These are phyloP conservation scores for Suhomyces faveliae DNA, from an alignment of 805 yeast genomes.

Conservation along the genomic window DNA sequence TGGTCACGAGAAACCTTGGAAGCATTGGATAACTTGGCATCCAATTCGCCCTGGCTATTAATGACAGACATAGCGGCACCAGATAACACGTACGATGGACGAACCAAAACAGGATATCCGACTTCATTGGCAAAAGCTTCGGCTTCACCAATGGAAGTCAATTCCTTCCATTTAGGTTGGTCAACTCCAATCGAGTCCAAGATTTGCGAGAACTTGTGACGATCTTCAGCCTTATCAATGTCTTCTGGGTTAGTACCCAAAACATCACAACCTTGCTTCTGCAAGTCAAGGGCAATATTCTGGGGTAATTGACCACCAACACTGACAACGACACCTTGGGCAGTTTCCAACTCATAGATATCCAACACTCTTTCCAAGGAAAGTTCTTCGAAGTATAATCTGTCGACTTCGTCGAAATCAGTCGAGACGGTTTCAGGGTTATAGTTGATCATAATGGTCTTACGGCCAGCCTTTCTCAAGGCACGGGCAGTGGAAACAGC, in stretches of 20 bases:
- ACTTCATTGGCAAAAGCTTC: conserved; percentile 80
- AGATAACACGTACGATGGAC: conserved; percentile 95
- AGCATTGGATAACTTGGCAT: conserved; percentile 78
- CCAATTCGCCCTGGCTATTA: conserved; percentile 73
- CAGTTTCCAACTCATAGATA: conserved; percentile 87
- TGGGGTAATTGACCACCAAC: conserved; percentile 99
- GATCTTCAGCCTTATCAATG: conserved; percentile 96
- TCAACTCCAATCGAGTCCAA: conserved; percentile 90
- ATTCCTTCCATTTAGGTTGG: conserved; percentile 98
- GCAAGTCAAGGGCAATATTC: conserved; percentile 86
- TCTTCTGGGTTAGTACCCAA: conserved; percentile 93
- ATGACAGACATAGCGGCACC: conserved; percentile 99
- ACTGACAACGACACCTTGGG: conserved; percentile 90
- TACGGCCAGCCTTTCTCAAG: conserved; percentile 79
- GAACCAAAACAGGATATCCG: conserved; percentile 91
- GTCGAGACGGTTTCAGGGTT: conserved; percentile 99
- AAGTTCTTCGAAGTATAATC: conserved; percentile 93
- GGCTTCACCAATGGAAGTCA: conserved; percentile 83
- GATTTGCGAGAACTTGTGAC: conserved; percentile 95
- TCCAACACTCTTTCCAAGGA: conserved; percentile 96
- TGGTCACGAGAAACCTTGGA: conserved; percentile 92
- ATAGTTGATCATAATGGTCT: conserved; percentile 94
- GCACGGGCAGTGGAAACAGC: conserved; percentile 97
- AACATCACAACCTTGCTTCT: conserved; percentile 78
- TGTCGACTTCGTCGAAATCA: conserved; percentile 96